Percentiles rank a stretch among this genome's conserved stretches.
These are phyloP conservation scores for Podaxis pistillaris DNA, from an alignment of 768 basidiomycete species.

Conservation along the genomic window DNA sequence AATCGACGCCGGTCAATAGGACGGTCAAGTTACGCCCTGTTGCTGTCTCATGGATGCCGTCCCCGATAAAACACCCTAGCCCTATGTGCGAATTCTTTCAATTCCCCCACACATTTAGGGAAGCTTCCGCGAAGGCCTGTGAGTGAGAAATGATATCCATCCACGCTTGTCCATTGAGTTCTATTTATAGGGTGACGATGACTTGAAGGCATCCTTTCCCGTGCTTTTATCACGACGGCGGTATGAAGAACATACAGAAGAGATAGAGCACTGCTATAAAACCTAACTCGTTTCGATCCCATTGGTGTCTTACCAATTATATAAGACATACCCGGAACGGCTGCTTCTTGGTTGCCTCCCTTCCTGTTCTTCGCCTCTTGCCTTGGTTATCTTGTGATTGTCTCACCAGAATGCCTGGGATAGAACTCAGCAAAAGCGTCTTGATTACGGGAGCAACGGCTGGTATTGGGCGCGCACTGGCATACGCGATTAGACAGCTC, in stretches of 20 bases:
- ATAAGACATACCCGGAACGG: neutral
- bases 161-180: neutral
- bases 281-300: too few relatives aligned
- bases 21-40: too few relatives aligned
- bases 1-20: too few relatives aligned
- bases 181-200: neutral
- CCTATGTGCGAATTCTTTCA: too few relatives aligned
- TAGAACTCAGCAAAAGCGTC: slow-evolving; percentile 47
- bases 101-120: neutral
- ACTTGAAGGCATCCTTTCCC: neutral
- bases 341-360: neutral
- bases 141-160: neutral
- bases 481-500: slow-evolving; percentile 45
- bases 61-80: too few relatives aligned
- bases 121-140: neutral
- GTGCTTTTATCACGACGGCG: neutral
- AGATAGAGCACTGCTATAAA: neutral
- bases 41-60: too few relatives aligned
- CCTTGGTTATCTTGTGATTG: too few relatives aligned
- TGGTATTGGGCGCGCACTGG: slow-evolving; percentile 57
- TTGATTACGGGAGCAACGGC: slow-evolving; percentile 55
- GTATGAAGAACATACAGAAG: too few relatives aligned
- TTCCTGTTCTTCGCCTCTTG: neutral
- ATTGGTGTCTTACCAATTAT: too few relatives aligned
- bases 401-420: slow-evolving; percentile 28